Conservation (phyloP, 495 filamentous ascomycete species). For the Glarea lozoyensis region DNA sequence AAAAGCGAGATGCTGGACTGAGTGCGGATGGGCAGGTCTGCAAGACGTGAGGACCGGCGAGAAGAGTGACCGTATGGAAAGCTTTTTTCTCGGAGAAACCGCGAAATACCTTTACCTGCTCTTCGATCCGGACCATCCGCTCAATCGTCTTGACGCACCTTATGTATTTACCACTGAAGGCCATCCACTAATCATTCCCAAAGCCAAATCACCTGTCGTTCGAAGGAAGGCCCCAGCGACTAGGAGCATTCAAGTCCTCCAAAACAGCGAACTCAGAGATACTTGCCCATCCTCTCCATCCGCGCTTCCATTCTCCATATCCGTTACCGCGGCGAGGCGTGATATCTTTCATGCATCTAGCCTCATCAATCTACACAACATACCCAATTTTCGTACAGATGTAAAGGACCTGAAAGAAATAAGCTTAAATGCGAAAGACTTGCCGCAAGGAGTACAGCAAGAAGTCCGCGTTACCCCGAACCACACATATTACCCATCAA, state of each 20-base stretch:
- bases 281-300: constrained; percentile 53
- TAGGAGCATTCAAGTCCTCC: constrained; percentile 2
- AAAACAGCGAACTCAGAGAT: constrained; percentile 14
- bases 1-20: constrained; percentile 81
- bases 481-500: constrained; percentile 90
- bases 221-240: neutral
- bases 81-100: constrained; percentile 95
- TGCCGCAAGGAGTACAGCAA: constrained; percentile 4
- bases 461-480: constrained; percentile 37
- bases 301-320: constrained; percentile 56
- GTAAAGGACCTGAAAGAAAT: neutral
- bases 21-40: constrained; percentile 92
- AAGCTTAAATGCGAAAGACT: constrained; percentile 5
- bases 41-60: constrained; percentile 86
- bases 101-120: constrained; percentile 90
- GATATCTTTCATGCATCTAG: constrained; percentile 89
- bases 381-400: constrained; percentile 45
- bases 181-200: constrained; percentile 83
- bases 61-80: constrained; percentile 94
- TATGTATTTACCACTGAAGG: constrained; percentile 96
- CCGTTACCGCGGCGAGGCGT: constrained; percentile 69
- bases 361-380: constrained; percentile 70
- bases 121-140: constrained; percentile 75
- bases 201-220: constrained; percentile 20
- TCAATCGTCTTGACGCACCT: constrained; percentile 76